Evolutionary conservation across 208 protist species (phyloP).

Genomic region (Leishmania martiniquensis): DNA sequence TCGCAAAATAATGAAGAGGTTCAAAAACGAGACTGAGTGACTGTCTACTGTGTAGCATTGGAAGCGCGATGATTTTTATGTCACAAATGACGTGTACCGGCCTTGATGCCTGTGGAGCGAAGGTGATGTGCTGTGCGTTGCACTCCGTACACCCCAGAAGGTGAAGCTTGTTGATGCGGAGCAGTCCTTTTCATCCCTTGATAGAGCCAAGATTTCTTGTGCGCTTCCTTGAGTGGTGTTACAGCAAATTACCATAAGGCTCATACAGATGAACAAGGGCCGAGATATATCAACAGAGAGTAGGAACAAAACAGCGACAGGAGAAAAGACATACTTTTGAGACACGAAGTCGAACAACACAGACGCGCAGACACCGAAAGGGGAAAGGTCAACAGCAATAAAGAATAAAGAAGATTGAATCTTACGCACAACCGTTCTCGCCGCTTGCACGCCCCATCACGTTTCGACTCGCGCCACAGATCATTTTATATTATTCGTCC

Average conservation of each 20-base stretch:
- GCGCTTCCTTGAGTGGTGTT: no score
- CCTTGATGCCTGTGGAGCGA: no score
- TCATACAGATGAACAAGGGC: neutral
- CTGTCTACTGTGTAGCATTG: neutral
- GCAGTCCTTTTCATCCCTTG: no score
- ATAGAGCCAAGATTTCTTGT: no score
- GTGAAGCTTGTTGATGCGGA: no score
- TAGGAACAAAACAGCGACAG: neutral
- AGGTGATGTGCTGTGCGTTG: no score
- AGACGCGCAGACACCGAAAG: neutral
- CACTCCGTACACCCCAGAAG: no score
- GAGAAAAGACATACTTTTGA: neutral
- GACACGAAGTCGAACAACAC: no score
- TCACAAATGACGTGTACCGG: neutral
- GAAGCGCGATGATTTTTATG: no score
- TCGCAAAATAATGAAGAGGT: neutral
- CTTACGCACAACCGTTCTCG: neutral
- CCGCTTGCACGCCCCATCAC: neutral
- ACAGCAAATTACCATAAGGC: neutral
- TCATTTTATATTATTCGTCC: no score
- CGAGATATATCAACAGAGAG: neutral
- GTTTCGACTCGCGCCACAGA: no score
- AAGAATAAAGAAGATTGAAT: neutral
- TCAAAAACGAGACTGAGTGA: neutral
- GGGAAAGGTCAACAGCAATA: neutral